These are phyloP conservation scores for Leishmania mexicana DNA, from an alignment of 208 protist genomes.

Conservation along the genomic window DNA sequence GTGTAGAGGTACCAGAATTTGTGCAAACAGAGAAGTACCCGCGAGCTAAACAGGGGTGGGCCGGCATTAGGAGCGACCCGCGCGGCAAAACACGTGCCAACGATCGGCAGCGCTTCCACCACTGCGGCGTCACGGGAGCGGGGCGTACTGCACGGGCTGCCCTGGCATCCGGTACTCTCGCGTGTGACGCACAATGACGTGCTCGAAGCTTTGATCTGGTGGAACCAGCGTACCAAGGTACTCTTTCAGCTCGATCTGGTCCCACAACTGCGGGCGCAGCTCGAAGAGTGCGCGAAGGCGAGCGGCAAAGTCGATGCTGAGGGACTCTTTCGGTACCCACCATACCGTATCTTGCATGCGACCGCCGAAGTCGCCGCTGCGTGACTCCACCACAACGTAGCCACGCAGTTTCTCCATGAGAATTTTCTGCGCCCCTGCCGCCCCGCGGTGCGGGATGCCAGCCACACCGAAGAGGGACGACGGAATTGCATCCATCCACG, in stretches of 20 bases:
- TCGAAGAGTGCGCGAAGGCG: constrained; percentile 62
- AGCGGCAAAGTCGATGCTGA: constrained; percentile 38
- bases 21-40: background rate
- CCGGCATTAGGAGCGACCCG: background rate
- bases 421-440: background rate
- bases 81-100: background rate
- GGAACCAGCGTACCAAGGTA: constrained; percentile 65
- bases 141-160: constrained; percentile 55
- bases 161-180: constrained; percentile 71
- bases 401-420: constrained; percentile 45
- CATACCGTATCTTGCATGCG: constrained; percentile 23
- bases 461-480: constrained; percentile 34
- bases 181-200: constrained; percentile 55
- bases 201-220: constrained; percentile 49
- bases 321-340: constrained; percentile 51
- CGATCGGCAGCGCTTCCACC: background rate
- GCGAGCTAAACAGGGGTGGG: too few species aligned
- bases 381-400: constrained; percentile 31
- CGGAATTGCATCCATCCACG: constrained; percentile 42
- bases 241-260: constrained; percentile 37
- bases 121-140: constrained; percentile 25
- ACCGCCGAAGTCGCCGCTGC: background rate
- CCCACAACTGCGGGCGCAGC: constrained; percentile 50
- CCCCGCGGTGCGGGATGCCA: constrained; percentile 16
- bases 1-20: background rate